A percentile compares a stretch with the other conserved stretches of the same genome.
phyloP scores from a whole-genome alignment of 2,329 filamentous ascomycete genomes.

The Penicillium griseofulvum region DNA sequence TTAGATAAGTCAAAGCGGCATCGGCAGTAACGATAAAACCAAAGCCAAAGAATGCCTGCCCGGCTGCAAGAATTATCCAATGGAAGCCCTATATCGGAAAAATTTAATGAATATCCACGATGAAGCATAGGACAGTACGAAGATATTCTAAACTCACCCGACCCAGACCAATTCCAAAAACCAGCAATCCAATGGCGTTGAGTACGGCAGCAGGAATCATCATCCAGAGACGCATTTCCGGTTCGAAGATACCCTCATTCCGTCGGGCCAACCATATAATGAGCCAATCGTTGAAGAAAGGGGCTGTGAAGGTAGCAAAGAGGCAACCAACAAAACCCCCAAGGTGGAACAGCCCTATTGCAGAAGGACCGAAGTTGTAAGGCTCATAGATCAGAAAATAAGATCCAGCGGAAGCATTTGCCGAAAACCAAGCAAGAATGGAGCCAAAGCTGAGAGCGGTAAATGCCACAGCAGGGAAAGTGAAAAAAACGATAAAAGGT shows the following conservation, averaged over 20 bases:
- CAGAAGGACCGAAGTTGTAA: slow-evolving; percentile 5
- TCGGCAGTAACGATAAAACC: slow-evolving; percentile 13
- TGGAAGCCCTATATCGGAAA: neutral
- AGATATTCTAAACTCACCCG: neutral
- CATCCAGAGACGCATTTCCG: slow-evolving; percentile 13
- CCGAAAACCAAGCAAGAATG: slow-evolving; percentile 10
- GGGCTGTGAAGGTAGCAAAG: neutral
- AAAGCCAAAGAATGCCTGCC: slow-evolving; percentile 11
- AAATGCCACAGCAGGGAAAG: slow-evolving; percentile 10
- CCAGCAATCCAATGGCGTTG: neutral
- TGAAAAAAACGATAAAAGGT: slow-evolving; percentile 4
- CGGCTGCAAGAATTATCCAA: slow-evolving; percentile 10
- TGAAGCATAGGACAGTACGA: neutral
- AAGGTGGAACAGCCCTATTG: slow-evolving; percentile 11
- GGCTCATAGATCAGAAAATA: neutral
- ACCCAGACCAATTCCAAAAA: slow-evolving; percentile 11
- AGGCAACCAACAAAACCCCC: slow-evolving; percentile 6
- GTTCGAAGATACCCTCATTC: slow-evolving; percentile 11
- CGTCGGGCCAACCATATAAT: slow-evolving; percentile 3
- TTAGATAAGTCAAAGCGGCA: slow-evolving; percentile 12
- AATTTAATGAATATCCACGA: neutral
- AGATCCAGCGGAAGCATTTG: neutral
- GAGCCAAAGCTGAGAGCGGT: slow-evolving; percentile 9
- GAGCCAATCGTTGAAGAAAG: slow-evolving; percentile 4
- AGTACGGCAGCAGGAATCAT: slow-evolving; percentile 5